Conservation (phyloP, 805 yeast genomes). For the Sungouiozyma intestinalis region DNA sequence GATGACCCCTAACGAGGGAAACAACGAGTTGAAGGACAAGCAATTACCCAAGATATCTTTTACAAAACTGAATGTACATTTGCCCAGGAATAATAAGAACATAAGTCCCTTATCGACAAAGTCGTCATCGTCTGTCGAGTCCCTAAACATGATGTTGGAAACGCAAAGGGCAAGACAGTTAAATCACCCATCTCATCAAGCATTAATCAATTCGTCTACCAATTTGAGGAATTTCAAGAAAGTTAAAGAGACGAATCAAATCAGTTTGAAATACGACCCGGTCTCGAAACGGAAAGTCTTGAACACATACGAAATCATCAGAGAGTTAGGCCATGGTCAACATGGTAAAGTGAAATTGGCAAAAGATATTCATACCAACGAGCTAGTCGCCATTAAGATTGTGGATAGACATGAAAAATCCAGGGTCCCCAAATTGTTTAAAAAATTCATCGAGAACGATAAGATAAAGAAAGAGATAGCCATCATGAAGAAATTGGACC, state of each 20-base stretch:
- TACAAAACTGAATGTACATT: neutral
- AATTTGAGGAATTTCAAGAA: slow-evolving; percentile 6
- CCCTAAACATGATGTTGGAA: slow-evolving; percentile 30
- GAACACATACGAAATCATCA: slow-evolving; percentile 81
- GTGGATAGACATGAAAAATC: slow-evolving; percentile 57
- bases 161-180: slow-evolving; percentile 33
- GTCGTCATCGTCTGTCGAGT: slow-evolving; percentile 20
- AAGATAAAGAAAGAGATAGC: slow-evolving; percentile 82
- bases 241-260: slow-evolving; percentile 79
- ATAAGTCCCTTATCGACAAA: neutral
- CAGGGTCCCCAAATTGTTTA: slow-evolving; percentile 7
- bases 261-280: slow-evolving; percentile 83
- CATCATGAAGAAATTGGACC: slow-evolving; percentile 86
- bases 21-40: neutral
- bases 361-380: slow-evolving; percentile 49
- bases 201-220: slow-evolving; percentile 4
- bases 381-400: slow-evolving; percentile 82
- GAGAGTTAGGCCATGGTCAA: slow-evolving; percentile 91
- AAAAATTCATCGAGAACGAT: slow-evolving; percentile 47
- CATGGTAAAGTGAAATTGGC: slow-evolving; percentile 96
- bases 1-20: neutral
- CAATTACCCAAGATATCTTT: neutral
- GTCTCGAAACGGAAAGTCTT: slow-evolving; percentile 69
- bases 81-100: neutral
- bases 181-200: slow-evolving; percentile 34